Evolutionary conservation across 768 basidiomycete species (phyloP).

Genomic region (Pleurotus eryngii): DNA sequence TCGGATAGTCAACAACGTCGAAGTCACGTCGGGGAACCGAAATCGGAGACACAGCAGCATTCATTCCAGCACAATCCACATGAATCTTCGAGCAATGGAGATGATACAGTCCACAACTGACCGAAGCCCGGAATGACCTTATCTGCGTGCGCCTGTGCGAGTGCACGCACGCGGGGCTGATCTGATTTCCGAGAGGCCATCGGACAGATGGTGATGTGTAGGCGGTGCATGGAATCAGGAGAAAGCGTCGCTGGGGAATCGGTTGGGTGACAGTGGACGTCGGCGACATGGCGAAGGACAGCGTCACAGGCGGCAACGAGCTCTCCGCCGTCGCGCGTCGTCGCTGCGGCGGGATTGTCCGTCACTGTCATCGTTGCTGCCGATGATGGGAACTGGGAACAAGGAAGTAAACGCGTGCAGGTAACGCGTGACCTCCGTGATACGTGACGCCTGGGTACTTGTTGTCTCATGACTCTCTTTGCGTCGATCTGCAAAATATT

Average conservation of each 20-base stretch:
- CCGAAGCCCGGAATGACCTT: conserved; percentile 89
- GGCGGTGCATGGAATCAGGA: conserved; percentile 45
- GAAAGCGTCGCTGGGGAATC: conserved; percentile 51
- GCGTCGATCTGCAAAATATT: not conserved
- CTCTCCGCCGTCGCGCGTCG: not conserved
- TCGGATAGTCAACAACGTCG: too few species aligned
- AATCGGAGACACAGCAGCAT: not conserved
- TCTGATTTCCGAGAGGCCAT: conserved; percentile 72
- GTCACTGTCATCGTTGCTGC: conserved; percentile 19
- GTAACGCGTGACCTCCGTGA: too few species aligned
- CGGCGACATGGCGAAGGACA: conserved; percentile 69
- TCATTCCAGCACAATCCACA: not conserved
- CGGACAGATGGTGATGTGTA: conserved; percentile 73
- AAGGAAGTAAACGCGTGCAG: too few species aligned
- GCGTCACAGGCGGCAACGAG: conserved; percentile 2
- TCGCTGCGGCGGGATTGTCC: conserved; percentile 12
- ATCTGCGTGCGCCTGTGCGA: conserved; percentile 58
- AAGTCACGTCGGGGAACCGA: too few species aligned
- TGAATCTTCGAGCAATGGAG: not conserved
- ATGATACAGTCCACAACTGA: conserved; percentile 33
- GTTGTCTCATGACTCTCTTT: not conserved
- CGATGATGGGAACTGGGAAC: not conserved
- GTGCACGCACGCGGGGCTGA: conserved; percentile 65
- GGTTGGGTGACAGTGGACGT: conserved; percentile 93
- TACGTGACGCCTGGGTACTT: too few species aligned